These are phyloP conservation scores for Ligustrum vulgare DNA, from an alignment of 257 asterid species.

Conservation along the genomic window DNA sequence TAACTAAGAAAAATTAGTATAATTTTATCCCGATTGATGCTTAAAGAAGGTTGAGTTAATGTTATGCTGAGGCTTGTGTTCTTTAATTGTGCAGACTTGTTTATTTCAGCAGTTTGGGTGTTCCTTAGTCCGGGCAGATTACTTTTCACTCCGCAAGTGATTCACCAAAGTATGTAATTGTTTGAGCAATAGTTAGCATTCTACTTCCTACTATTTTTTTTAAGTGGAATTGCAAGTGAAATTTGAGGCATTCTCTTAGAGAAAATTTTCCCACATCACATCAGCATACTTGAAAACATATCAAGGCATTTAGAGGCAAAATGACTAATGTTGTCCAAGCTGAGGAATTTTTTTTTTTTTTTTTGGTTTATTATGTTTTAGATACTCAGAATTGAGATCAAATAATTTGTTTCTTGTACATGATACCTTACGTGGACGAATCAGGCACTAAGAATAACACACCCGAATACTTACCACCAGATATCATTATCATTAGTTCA, in stretches of 20 bases:
- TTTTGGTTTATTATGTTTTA: background rate
- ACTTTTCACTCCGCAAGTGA: conserved; percentile 95
- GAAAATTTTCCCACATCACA: background rate
- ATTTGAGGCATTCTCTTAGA: background rate
- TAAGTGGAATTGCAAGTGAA: no score
- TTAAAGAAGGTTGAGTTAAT: background rate
- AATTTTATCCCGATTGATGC: no score
- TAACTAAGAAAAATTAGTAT: no score
- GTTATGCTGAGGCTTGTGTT: conserved; percentile 15
- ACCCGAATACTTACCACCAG: no score
- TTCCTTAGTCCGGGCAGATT: conserved; percentile 93
- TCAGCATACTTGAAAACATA: background rate
- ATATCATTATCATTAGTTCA: no score
- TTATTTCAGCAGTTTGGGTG: conserved; percentile 92
- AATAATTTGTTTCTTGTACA: background rate
- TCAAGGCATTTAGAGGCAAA: conserved; percentile 11
- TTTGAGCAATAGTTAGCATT: conserved; percentile 1
- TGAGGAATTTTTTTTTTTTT: background rate
- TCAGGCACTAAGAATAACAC: no score
- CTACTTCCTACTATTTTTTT: background rate
- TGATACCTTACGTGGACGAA: no score
- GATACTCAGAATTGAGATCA: background rate
- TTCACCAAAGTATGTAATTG: conserved; percentile 69
- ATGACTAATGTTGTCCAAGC: background rate
- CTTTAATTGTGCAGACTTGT: conserved; percentile 68